Evolutionary conservation across 148 eudicot species (phyloP), one percentile per base, ranked within the genome.

Genomic region (Spergularia marina): DNA sequence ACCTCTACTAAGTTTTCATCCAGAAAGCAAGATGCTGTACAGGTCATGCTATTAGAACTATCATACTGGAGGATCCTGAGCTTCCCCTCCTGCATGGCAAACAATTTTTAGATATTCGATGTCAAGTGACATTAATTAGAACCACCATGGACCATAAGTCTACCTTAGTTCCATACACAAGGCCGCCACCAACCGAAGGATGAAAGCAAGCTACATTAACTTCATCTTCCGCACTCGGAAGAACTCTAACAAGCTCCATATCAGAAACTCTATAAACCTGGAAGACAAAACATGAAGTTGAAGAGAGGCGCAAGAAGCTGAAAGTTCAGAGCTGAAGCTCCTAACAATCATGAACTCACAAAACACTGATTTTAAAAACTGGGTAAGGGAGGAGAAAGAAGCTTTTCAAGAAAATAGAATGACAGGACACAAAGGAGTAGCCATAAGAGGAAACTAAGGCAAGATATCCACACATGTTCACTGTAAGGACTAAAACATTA

Each of bases 171-270:
- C 99, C 99, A 85, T 95, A 95, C 53, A 95, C 93, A 69, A 95
- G 89, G 76, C 99, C 99, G 41, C 91, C 86, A 10, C 99, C 99
- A 65, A 91, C 91, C 55, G 87, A 86, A 76, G 99, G 99, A 79
- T 95, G 99, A 79, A 95, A 95, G 79, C 96, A 95, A 80, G 99
- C 99, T n/a, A 95, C 99, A 80, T 95, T 95, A 73, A 95, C 99
- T 85, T 95, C 99, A 85, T 95, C 99, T 72, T 92, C 99, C 5
- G 99, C 94, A 81, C 97, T 95, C 12, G 99, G 97, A 85, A 95
- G 97, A 71, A 90, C 97, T 84, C 91, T 88, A 78, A 95, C 99
- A 75, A 95, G 96, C 84, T 95, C 99, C 99, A 95, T 95, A 84
- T 95, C 97, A 81, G 91, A 85, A 79, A 95, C 97, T 81, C 97